These are phyloP conservation scores for Vanderwaltozyma yarrowii DNA, from an alignment of 805 yeast species.

Conservation along the genomic window DNA sequence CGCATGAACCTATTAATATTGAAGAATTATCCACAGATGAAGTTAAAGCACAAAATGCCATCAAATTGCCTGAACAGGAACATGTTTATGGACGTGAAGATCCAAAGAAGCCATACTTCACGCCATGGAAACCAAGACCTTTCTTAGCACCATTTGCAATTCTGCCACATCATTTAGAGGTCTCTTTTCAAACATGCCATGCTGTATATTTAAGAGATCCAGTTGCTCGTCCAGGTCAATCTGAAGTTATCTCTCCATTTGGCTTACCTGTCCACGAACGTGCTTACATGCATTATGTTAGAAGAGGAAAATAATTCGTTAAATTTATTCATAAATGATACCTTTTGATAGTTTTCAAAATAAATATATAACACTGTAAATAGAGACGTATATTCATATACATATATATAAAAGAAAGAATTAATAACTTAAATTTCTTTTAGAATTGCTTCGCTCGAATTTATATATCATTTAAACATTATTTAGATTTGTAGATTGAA, in stretches of 20 bases:
- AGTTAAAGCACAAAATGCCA: slow-evolving; percentile 32
- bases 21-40: slow-evolving; percentile 44
- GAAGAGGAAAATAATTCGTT: slow-evolving; percentile 43
- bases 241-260: slow-evolving; percentile 91
- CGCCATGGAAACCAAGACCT: slow-evolving; percentile 95
- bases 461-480: background rate
- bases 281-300: slow-evolving; percentile 87
- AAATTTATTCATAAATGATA: background rate
- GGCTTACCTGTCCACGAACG: slow-evolving; percentile 75
- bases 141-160: slow-evolving; percentile 89
- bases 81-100: slow-evolving; percentile 72
- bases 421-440: too few species aligned
- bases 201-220: slow-evolving; percentile 97
- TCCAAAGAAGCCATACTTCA: slow-evolving; percentile 72
- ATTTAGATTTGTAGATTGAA: background rate
- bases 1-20: slow-evolving; percentile 34
- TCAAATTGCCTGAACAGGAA: slow-evolving; percentile 73
- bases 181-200: slow-evolving; percentile 85
- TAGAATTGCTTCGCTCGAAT: too few species aligned
- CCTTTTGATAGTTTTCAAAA: too few species aligned
- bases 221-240: slow-evolving; percentile 91
- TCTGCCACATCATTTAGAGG: slow-evolving; percentile 83
- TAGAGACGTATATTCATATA: background rate
- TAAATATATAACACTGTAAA: slow-evolving; percentile 2
- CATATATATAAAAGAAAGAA: too few species aligned